Evolutionary conservation across 495 filamentous ascomycete species (phyloP), one percentile per base, ranked within the genome.

Genomic region (Penicillium diatomitis): DNA sequence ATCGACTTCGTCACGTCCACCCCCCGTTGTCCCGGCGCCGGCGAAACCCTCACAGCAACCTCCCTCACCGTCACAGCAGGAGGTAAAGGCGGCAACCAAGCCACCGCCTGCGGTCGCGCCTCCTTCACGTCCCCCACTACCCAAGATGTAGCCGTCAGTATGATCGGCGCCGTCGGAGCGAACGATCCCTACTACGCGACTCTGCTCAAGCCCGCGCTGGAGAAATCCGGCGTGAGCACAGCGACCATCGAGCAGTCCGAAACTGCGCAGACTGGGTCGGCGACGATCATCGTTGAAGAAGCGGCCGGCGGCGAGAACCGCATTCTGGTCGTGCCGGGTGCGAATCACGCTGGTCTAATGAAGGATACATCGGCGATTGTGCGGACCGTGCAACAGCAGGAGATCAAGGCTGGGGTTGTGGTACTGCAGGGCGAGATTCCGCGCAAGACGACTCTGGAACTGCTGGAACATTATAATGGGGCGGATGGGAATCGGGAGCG

Each of bases 371-470:
- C 5, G 4, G 39, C 35, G 11, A 57, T 57, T 38, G 37, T 60
- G 8, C 1, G 28, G 30, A 47, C 41, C 7, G 29, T 55, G 2
- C 32, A 50, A 32, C 3, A 27, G 8, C 51, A 52, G 11, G 5
- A 12, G 3, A 59, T 58, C 8, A 50, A 45, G 4, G 74, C 81
- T 5, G 70, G 77, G 48, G 47, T 89, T 27, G 62, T 90, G 5
- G 73, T 95, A 8, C 67, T 92, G 69, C 89, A 95, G 68, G 70
- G 90, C 0, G 88, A 95, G 63, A 83, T 88, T 10, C 87, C 85
- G 0, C 54, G 87, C 2, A 55, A 66, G 9, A 85, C 86, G 2
- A 84, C 88, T 0, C 52, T 89, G 8, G 67, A 74, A 3, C 76
- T 86, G 28, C 61, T 91, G 12, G 51, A 60, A 28, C 87, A 38